Percentiles rank a stretch among this genome's conserved stretches.
phyloP scores from a whole-genome alignment of 2,329 filamentous ascomycete species.

The Claviceps humidiphila region DNA sequence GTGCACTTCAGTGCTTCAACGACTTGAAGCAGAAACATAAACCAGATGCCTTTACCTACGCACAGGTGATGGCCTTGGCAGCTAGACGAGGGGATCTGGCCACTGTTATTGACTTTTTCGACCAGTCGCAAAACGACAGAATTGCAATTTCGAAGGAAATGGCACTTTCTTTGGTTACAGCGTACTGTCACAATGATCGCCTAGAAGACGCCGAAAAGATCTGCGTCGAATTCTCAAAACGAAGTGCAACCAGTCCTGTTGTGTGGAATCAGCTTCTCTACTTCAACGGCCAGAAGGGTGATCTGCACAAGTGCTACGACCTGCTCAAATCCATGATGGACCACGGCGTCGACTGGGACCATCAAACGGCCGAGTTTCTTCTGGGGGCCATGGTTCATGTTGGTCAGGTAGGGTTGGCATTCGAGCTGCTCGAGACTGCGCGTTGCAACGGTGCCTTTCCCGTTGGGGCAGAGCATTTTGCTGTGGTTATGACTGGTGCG shows the following conservation, averaged over 20 bases:
- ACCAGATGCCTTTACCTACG: conserved; percentile 54
- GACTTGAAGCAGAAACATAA: conserved; percentile 35
- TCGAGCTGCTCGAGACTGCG: conserved; percentile 32
- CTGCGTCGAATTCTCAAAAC: conserved; percentile 35
- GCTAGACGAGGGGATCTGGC: conserved; percentile 61
- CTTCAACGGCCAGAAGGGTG: conserved; percentile 51
- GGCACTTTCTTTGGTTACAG: conserved; percentile 52
- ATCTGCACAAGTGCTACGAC: conserved; percentile 34
- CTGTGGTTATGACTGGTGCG: conserved; percentile 39
- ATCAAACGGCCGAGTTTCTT: conserved; percentile 36
- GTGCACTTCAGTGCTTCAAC: conserved; percentile 51
- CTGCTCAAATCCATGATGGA: conserved; percentile 36
- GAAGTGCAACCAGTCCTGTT: conserved; percentile 38
- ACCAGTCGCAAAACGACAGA: conserved; percentile 40
- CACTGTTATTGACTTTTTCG: conserved; percentile 51
- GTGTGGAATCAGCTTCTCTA: conserved; percentile 72
- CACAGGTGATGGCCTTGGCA: conserved; percentile 59
- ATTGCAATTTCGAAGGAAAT: conserved; percentile 43
- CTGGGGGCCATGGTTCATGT: conserved; percentile 35
- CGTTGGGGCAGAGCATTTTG: conserved; percentile 35
- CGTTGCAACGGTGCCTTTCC: conserved; percentile 30
- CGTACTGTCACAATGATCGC: conserved; percentile 38
- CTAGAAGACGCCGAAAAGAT: conserved; percentile 24
- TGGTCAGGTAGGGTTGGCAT: conserved; percentile 35
- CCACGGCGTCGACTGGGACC: conserved; percentile 32